Evolutionary conservation across 2,329 filamentous ascomycete species (phyloP), one percentile per base, ranked within the genome.

Genomic region (Ophiocordyceps robertsii): DNA sequence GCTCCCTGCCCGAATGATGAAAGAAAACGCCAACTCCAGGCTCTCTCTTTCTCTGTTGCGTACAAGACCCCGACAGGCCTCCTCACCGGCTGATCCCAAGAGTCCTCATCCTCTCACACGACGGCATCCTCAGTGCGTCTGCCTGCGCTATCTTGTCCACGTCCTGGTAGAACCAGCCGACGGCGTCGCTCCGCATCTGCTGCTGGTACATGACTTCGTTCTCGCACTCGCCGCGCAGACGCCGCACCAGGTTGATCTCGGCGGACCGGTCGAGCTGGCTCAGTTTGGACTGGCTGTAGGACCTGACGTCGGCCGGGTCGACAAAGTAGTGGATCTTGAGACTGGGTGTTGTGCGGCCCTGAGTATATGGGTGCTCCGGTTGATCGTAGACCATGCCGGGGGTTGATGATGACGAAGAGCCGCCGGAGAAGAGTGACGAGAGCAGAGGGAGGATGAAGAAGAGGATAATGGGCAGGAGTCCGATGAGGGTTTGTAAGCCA

Each of bases 111-210:
- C 72, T 63, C 46, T 68, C 60, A 54, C 77, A 81, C 43, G 67
- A 67, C 14, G 66, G 65, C 66, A 69, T 71, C 46, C 67, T 64
- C 47, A 65, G 72, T 16, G 62, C 60, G 30, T 70, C 62, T 29
- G 89, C 89, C 45, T 77, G 62, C 47, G 80, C 75, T 77, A 94
- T 77, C 68, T 87, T 88, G 47, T 81, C 80, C 41, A 78, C 70
- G 54, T 95, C 87, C 43, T 80, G 77, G 60, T 78, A 88, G 56
- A 95, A 87, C 83, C 88, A 95, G 4, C 89, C 89, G 52, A 84
- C 78, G 0, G 89, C 88, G 39, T 85, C 81, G 49, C 94, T 79
- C 47, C 80, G 69, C 61, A 88, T 68, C 49, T 78, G 70, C 56
- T 79, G 73, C 60, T 81, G 74, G 41, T 73, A 67, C 39, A 73